Conservation (phyloP, 441 rosid genomes). For the Metrosideros polymorpha region DNA sequence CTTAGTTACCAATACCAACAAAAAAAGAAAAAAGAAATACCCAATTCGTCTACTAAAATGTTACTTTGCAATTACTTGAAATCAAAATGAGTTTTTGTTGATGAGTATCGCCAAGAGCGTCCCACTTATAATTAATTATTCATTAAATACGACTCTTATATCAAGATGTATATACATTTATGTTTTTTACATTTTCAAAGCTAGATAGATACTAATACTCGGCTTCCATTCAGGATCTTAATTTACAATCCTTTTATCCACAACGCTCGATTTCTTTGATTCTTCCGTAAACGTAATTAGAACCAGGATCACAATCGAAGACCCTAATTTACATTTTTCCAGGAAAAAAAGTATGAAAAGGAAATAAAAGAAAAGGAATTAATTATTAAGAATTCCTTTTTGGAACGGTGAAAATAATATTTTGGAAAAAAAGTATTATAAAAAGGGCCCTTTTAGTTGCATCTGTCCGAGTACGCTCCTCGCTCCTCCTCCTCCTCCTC, state of each 20-base stretch:
- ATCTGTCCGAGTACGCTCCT: neutral
- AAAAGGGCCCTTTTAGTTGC: neutral
- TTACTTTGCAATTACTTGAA: neutral
- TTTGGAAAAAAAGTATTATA: neutral
- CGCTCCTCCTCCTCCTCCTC: neutral
- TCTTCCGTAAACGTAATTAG: neutral
- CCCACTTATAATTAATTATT: neutral
- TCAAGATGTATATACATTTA: neutral
- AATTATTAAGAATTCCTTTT: neutral
- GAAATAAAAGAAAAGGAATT: neutral
- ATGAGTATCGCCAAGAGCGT: neutral
- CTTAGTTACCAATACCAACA: neutral
- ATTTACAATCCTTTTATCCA: neutral
- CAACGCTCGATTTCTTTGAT: fast-evolving
- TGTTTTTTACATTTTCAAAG: neutral
- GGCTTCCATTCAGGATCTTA: fast-evolving
- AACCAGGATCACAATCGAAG: neutral
- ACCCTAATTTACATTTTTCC: neutral
- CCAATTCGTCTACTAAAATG: neutral
- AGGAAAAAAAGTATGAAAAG: neutral
- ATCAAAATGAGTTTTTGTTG: neutral
- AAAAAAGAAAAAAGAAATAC: neutral
- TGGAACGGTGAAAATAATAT: neutral
- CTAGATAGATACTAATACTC: neutral
- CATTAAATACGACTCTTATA: neutral